These are phyloP conservation scores for Endocarpon pusillum DNA, from an alignment of 495 filamentous ascomycete genomes.

Conservation along the genomic window DNA sequence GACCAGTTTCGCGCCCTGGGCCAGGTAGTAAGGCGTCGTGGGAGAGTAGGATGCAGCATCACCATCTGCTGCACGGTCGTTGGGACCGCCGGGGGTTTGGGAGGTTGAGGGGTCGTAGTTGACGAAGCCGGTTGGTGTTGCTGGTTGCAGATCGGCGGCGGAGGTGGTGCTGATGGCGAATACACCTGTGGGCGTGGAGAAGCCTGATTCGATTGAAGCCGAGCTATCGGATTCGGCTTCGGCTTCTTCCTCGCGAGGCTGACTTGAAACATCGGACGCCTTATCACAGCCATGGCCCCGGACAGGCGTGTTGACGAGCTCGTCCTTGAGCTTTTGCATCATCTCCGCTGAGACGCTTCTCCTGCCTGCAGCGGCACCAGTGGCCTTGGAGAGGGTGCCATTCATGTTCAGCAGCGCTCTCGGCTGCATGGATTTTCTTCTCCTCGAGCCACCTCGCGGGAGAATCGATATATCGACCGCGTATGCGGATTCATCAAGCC, in stretches of 20 bases:
- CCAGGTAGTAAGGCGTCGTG: constrained; percentile 37
- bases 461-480: constrained; percentile 51
- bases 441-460: constrained; percentile 58
- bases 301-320: constrained; percentile 8
- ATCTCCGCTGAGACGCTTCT: constrained; percentile 20
- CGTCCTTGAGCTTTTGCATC: constrained; percentile 19
- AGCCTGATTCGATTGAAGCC: no score
- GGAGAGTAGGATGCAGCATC: constrained; percentile 32
- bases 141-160: constrained; percentile 10
- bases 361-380: constrained; percentile 14
- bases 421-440: constrained; percentile 87
- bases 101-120: constrained; percentile 11
- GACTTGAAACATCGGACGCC: no score
- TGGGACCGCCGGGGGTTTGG: constrained; percentile 19
- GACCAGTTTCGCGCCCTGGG: constrained; percentile 34
- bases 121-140: constrained; percentile 5
- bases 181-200: neutral
- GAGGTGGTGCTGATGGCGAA: constrained; percentile 5
- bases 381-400: constrained; percentile 37
- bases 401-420: constrained; percentile 57
- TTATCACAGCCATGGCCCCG: no score
- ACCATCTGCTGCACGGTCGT: constrained; percentile 16
- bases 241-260: neutral
- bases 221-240: no score
- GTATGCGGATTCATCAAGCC: constrained; percentile 54